These are phyloP conservation scores for Ophiostoma australiae DNA, from an alignment of 2,329 filamentous ascomycete species.

Conservation along the genomic window DNA sequence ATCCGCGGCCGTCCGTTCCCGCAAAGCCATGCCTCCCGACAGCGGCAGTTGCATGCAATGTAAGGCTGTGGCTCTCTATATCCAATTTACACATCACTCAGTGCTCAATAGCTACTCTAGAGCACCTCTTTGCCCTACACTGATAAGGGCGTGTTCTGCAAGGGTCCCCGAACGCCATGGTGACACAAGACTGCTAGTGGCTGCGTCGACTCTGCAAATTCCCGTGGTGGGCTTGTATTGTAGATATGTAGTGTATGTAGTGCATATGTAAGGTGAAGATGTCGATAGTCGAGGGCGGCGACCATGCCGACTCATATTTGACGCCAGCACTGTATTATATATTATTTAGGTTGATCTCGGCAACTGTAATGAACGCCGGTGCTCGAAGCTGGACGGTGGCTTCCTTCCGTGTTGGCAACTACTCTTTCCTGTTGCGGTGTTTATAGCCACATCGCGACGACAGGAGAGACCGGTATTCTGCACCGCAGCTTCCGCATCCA, in stretches of 20 bases:
- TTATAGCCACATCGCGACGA: neutral
- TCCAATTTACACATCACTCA: neutral
- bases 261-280: neutral
- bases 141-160: neutral
- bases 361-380: neutral
- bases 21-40: neutral
- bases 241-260: no score
- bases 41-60: neutral
- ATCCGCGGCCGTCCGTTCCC: neutral
- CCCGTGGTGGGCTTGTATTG: neutral
- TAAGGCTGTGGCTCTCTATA: neutral
- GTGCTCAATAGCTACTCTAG: no score
- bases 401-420: neutral
- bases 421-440: neutral
- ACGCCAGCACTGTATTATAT: no score
- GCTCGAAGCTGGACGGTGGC: neutral
- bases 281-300: neutral
- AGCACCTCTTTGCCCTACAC: neutral
- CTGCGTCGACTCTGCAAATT: neutral
- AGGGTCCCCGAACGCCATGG: neutral
- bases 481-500: neutral
- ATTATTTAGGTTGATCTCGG: no score
- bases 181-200: neutral
- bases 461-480: neutral
- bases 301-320: neutral